Conservation (phyloP, 208 protist genomes). For the Trypanosoma caninum region DNA sequence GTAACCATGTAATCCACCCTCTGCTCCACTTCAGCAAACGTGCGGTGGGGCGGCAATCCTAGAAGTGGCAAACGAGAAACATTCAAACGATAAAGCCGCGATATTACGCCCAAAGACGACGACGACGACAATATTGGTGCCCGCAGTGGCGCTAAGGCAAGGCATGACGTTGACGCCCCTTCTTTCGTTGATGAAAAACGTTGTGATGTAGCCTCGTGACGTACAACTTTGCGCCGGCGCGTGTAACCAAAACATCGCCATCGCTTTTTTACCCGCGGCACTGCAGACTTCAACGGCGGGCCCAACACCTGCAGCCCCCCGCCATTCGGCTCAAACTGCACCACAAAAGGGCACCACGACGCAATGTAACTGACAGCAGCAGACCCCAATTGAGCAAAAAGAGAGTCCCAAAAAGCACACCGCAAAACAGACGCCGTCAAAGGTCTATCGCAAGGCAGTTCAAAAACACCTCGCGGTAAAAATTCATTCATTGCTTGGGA, state of each 20-base stretch:
- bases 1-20: neutral
- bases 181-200: neutral
- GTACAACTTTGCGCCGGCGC: conserved; percentile 2
- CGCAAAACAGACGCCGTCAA: conserved; percentile 37
- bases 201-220: conserved; percentile 1
- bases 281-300: conserved; percentile 34
- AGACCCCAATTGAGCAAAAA: conserved; percentile 40
- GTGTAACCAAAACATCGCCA: neutral
- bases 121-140: neutral
- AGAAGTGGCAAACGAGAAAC: conserved; percentile 19
- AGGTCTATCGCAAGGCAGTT: conserved; percentile 2
- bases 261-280: conserved; percentile 5
- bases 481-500: neutral
- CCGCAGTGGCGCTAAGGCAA: too few relatives aligned
- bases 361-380: conserved; percentile 33
- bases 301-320: conserved; percentile 69
- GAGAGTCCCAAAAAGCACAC: conserved; percentile 36
- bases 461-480: neutral
- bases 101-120: too few relatives aligned
- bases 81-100: conserved; percentile 26
- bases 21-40: neutral
- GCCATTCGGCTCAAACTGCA: conserved; percentile 51
- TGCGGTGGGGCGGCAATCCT: conserved; percentile 7
- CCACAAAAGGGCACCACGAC: conserved; percentile 41
- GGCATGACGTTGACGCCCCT: neutral